phyloP scores from a whole-genome alignment of 2,329 filamentous ascomycete genomes.

The Fonsecaea multimorphosa region DNA sequence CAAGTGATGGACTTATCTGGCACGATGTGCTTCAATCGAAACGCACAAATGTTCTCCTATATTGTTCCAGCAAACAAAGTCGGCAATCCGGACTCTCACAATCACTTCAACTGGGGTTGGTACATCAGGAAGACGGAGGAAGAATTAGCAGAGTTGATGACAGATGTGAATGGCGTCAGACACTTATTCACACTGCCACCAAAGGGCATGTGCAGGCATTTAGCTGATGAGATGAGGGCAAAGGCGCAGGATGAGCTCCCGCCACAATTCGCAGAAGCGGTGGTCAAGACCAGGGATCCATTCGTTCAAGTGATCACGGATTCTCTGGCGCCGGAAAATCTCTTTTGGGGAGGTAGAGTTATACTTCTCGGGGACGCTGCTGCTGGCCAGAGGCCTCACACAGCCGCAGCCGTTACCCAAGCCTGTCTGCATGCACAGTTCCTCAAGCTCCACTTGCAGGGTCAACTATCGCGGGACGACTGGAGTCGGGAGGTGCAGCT shows the following conservation, averaged over 20 bases:
- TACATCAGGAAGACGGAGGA: slow-evolving; percentile 49
- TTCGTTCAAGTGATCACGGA: slow-evolving; percentile 45
- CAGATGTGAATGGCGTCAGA: slow-evolving; percentile 38
- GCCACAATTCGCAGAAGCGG: slow-evolving; percentile 50
- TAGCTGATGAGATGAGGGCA: slow-evolving; percentile 43
- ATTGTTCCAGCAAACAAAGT: slow-evolving; percentile 43
- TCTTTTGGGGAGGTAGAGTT: slow-evolving; percentile 48
- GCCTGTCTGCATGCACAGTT: slow-evolving; percentile 41
- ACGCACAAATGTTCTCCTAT: slow-evolving; percentile 19
- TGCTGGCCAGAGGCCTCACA: slow-evolving; percentile 45
- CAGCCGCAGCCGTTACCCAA: slow-evolving; percentile 52
- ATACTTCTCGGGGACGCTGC: slow-evolving; percentile 50
- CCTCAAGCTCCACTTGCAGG: slow-evolving; percentile 32
- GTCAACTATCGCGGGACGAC: slow-evolving; percentile 24
- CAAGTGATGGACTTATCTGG: slow-evolving; percentile 22
- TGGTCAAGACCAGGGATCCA: slow-evolving; percentile 47
- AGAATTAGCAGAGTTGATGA: slow-evolving; percentile 41
- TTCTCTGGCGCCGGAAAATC: slow-evolving; percentile 40
- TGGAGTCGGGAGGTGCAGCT: slow-evolving; percentile 25
- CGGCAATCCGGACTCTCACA: slow-evolving; percentile 46
- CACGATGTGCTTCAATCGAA: slow-evolving; percentile 4
- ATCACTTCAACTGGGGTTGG: slow-evolving; percentile 53
- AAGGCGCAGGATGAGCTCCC: slow-evolving; percentile 47
- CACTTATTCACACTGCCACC: slow-evolving; percentile 47
- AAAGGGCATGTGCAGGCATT: slow-evolving; percentile 25